A percentile compares a stretch with the other conserved stretches of the same genome.
phyloP scores from a whole-genome alignment of 768 basidiomycete genomes.

The Tremella yokohamensis region DNA sequence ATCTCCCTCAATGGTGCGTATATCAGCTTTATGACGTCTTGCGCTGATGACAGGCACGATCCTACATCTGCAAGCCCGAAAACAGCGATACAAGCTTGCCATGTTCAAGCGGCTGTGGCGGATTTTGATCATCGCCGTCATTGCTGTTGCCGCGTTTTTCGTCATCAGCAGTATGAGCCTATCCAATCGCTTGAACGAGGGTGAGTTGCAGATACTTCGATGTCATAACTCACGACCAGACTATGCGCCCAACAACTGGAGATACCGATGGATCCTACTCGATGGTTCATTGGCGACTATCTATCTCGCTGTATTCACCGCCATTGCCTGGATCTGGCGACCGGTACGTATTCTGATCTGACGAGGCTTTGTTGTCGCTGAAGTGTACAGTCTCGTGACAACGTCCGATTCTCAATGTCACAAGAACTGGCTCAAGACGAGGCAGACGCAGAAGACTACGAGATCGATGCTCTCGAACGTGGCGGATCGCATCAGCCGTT shows the following conservation, averaged over 20 bases:
- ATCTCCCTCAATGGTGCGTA: conserved; percentile 73
- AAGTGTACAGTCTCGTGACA: conserved; percentile 42
- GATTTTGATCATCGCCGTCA: conserved; percentile 74
- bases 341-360: conserved; percentile 54
- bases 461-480: conserved; percentile 33
- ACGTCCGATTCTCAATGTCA: conserved; percentile 72
- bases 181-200: conserved; percentile 85
- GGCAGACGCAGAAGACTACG: conserved; percentile 40
- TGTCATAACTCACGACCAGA: conserved; percentile 55
- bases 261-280: conserved; percentile 87
- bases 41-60: conserved; percentile 66
- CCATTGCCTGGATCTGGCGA: conserved; percentile 87
- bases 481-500: conserved; percentile 76
- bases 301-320: conserved; percentile 73
- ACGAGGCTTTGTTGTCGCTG: background rate
- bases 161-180: conserved; percentile 87
- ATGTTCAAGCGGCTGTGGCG: conserved; percentile 87
- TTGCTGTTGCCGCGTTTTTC: conserved; percentile 83
- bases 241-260: conserved; percentile 88
- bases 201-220: conserved; percentile 51
- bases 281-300: conserved; percentile 91
- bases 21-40: background rate
- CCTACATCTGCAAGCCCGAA: conserved; percentile 73
- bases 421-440: conserved; percentile 81
- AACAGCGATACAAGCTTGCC: conserved; percentile 75